Evolutionary conservation across 2,329 filamentous ascomycete species (phyloP), one percentile per base, ranked within the genome.

Genomic region (Cercospora zeina): DNA sequence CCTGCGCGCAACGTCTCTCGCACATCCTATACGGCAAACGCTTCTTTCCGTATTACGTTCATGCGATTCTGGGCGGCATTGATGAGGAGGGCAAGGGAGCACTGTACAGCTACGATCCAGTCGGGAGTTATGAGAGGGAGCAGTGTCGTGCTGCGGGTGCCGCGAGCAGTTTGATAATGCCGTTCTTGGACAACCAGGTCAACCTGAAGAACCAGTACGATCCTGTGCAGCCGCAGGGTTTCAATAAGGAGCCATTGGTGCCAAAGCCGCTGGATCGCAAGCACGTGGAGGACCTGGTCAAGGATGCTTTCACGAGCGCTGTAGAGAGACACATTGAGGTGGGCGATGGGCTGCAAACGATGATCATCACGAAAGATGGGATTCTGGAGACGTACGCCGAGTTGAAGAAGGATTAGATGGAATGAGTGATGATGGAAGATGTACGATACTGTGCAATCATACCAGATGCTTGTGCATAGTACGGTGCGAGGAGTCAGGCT

Each of bases 131-230:
- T 80, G 95, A 99, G 83, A 84, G 95, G 68, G 95, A 99, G 80
- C 91, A 96, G 80, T 97, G 93, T 81, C 87, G 93, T 68, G 93
- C 95, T 36, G 95, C 91, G 45, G 95, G 95, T 71, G 93, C 95
- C 13, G 89, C 91, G 58, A 71, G 67, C 53, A 95, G 90, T 73
- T 81, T 99, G 77, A 99, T 99, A 79, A 99, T 97, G 90, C 95
- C 95, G 1, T 99, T 99, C 83, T 80, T 99, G 74, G 95, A 99
- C 78, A 99, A 99, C 78, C 96, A 99, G 80, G 95, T 99, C 82
- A 97, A 97, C 81, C 93, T 93, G 83, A 99, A 97, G 85, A 99
- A 99, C 77, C 93, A 97, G 82, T 96, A 96, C 76, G 83, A 95
- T 60, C 92, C 93, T 10, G 90, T 89, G 51, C 93, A 90, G 71